These are phyloP conservation scores for Cystobasidium tubakii DNA, from an alignment of 768 basidiomycete genomes.

Conservation along the genomic window DNA sequence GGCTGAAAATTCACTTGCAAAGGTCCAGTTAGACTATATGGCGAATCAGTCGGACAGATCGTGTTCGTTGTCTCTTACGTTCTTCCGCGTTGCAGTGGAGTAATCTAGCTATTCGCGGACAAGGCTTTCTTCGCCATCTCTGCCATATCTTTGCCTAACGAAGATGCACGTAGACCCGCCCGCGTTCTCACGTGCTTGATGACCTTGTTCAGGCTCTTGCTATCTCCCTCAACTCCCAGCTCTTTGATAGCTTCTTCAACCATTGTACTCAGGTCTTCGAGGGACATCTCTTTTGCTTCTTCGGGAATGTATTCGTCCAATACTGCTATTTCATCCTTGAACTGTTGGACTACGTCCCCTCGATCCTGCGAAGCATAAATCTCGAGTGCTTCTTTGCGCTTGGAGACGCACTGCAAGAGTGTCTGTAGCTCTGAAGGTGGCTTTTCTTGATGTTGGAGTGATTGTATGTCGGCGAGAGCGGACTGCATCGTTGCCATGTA, in stretches of 20 bases:
- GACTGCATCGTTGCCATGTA: not conserved
- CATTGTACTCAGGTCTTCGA: not conserved
- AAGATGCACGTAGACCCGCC: conserved; percentile 10
- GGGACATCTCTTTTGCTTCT: conserved; percentile 22
- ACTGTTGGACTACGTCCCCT: conserved; percentile 17
- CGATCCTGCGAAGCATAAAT: conserved; percentile 8
- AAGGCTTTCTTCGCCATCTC: conserved; percentile 26
- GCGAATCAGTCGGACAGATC: too few species aligned
- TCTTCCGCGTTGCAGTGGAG: not conserved
- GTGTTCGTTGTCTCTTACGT: not conserved
- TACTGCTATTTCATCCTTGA: conserved; percentile 9
- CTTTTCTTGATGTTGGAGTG: conserved; percentile 32
- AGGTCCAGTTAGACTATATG: too few species aligned
- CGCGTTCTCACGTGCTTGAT: conserved; percentile 22
- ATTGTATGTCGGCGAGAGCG: conserved; percentile 28
- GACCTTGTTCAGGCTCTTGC: not conserved
- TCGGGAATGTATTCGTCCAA: conserved; percentile 28
- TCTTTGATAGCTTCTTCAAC: conserved; percentile 19
- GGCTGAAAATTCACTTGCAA: too few species aligned
- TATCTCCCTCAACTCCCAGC: not conserved
- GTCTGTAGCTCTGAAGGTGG: conserved; percentile 28
- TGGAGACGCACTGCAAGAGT: conserved; percentile 2
- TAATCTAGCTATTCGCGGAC: not conserved
- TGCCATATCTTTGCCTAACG: conserved; percentile 26
- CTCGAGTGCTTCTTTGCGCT: conserved; percentile 31